Percentiles rank a stretch among this genome's conserved stretches.
These are phyloP conservation scores for Eimeria praecox DNA, from an alignment of 169 alveolate species.

Conservation along the genomic window DNA sequence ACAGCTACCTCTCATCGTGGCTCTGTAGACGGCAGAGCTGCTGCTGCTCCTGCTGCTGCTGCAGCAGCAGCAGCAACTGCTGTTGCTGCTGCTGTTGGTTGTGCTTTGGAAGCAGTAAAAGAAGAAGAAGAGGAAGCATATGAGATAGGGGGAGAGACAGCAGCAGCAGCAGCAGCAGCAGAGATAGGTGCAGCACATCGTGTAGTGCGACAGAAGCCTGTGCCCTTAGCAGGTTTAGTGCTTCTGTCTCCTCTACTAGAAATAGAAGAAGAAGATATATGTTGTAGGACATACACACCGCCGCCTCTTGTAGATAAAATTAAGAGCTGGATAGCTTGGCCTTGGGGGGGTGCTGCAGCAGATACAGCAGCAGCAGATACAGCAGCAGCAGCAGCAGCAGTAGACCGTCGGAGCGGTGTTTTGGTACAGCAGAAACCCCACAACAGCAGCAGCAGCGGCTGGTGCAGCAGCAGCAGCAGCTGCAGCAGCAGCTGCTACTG, in stretches of 20 bases:
- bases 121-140: neutral
- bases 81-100: neutral
- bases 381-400: conserved; percentile 17
- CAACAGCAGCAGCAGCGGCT: no score
- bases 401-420: no score
- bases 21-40: neutral
- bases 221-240: conserved; percentile 20
- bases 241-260: conserved; percentile 45
- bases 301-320: neutral
- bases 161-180: neutral
- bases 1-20: conserved; percentile 19
- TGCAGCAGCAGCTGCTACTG: neutral
- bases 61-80: neutral
- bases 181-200: neutral
- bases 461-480: no score
- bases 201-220: conserved; percentile 25
- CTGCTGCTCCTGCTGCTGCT: neutral
- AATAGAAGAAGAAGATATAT: neutral
- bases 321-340: neutral
- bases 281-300: no score
- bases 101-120: neutral
- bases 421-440: no score
- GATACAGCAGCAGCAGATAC: neutral
- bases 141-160: neutral
- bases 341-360: neutral